phyloP scores from a whole-genome alignment of 1,284 basidiomycete genomes.

The Fereydounia khargensis region DNA sequence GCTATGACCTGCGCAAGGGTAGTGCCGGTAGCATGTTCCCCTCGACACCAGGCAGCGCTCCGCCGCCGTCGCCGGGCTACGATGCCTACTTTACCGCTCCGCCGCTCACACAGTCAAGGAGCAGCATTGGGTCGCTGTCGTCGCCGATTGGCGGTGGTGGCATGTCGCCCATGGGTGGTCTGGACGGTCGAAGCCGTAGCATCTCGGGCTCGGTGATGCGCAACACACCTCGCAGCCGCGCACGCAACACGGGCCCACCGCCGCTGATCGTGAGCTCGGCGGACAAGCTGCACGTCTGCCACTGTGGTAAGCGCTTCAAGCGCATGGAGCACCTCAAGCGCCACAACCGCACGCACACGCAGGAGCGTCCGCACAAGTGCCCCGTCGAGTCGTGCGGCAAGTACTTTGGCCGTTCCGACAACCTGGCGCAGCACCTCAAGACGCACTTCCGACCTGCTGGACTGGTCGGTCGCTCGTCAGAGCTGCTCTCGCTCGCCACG shows the following conservation, averaged over 20 bases:
- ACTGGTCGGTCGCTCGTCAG: slow-evolving; percentile 32
- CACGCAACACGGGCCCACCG: slow-evolving; percentile 35
- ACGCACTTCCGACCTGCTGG: slow-evolving; percentile 51
- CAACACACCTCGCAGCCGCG: slow-evolving; percentile 23
- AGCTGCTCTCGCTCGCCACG: slow-evolving; percentile 23
- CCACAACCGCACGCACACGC: slow-evolving; percentile 55
- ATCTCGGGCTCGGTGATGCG: slow-evolving; percentile 22
- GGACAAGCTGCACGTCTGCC: slow-evolving; percentile 54
- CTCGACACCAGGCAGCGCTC: slow-evolving; percentile 17
- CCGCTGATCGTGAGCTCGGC: slow-evolving; percentile 54
- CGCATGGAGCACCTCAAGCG: slow-evolving; percentile 56
- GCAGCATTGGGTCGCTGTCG: slow-evolving; percentile 36
- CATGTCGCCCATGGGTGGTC: slow-evolving; percentile 15
- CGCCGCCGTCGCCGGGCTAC: slow-evolving; percentile 24
- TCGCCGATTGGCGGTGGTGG: slow-evolving; percentile 22
- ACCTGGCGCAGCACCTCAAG: slow-evolving; percentile 55
- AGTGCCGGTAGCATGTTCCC: slow-evolving; percentile 18
- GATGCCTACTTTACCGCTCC: slow-evolving; percentile 37
- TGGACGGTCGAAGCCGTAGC: slow-evolving; percentile 20
- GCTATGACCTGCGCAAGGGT: slow-evolving; percentile 4
- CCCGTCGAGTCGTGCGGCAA: slow-evolving; percentile 53
- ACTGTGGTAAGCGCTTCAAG: slow-evolving; percentile 56
- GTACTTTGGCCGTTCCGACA: slow-evolving; percentile 54
- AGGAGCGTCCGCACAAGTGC: slow-evolving; percentile 53
- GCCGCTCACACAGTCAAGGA: slow-evolving; percentile 33